Evolutionary conservation across 306 rosid genomes (phyloP), one percentile per base, ranked within the genome.

Genomic region (Acacia crassicarpa): DNA sequence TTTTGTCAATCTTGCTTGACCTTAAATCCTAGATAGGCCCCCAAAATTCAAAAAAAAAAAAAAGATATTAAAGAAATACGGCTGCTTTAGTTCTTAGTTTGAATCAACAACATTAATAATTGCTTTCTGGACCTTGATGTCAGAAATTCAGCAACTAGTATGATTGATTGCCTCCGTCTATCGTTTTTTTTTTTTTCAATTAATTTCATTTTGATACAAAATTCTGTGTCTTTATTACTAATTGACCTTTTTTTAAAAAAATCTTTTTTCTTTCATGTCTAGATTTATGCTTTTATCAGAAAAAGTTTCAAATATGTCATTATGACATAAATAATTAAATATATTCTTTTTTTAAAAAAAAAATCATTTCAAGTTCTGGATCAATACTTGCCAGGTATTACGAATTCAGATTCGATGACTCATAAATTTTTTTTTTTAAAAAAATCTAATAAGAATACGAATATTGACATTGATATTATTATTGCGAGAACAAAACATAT

Each of bases 1-100:
- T 83, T 78, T 75, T 84, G 82, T 86, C 81, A 68, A 80, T 80
- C 76, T 80, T 80, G n/a, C 73, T 63, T 77, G 45, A 77, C 61
- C 70, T 83, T 53, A 33, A 72, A 25, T 85, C 75, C 65, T 58
- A 58, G 32, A 22, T 8, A 22, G 20, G 6, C 27, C 65, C 65
- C 32, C 23, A n/a, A 56, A 73, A 15, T 13, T 16, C 2, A 51
- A 15, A 51, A 51, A 49, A 4, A 8, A 19, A 10, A 38, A 58
- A 68, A 12, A 66, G 8, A 9, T 25, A 14, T 40, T 17, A 30
- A 23, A 77, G 22, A 69, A 23, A 13, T 58, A 20, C 35, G 41
- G 56, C 22, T 79, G 33, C 61, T 82, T 56, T 61, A 44, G 9
- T 11, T 74, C 15, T 25, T 53, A 51, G 59, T 51, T 61, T 72